These are phyloP conservation scores for Drosera spatulata DNA, from an alignment of 179 eudicot genomes.

Conservation along the genomic window DNA sequence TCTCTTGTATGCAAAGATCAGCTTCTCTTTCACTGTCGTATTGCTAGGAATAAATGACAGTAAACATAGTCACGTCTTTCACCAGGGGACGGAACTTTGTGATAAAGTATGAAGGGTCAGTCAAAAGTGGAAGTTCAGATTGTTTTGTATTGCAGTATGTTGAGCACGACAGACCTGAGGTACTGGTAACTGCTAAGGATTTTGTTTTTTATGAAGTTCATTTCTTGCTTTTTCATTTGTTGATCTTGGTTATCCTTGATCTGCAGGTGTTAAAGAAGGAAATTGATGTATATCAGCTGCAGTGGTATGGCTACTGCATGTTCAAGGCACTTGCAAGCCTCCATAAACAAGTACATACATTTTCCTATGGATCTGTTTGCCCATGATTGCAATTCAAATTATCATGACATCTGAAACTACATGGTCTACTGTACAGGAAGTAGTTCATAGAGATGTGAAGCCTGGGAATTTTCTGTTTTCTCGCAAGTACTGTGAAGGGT, in stretches of 20 bases:
- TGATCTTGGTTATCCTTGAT: conserved; percentile 4
- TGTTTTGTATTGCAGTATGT: conserved; percentile 93
- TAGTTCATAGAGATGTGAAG: conserved; percentile 93
- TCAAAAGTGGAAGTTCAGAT: conserved; percentile 51
- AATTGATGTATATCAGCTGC: conserved; percentile 53
- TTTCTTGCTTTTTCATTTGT: not conserved
- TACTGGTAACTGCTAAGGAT: conserved; percentile 9
- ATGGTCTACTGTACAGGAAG: conserved; percentile 36
- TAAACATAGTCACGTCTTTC: conserved; percentile 1
- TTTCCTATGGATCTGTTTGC: not conserved
- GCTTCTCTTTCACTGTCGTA: not conserved
- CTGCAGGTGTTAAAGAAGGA: conserved; percentile 67
- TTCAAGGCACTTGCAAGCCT: conserved; percentile 84
- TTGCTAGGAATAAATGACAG: not conserved
- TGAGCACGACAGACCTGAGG: conserved; percentile 95
- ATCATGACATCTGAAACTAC: not conserved
- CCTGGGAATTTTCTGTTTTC: conserved; percentile 96
- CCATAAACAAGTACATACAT: conserved; percentile 67
- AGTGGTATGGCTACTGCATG: conserved; percentile 92
- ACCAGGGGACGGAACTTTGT: conserved; percentile 81
- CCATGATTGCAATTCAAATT: not conserved
- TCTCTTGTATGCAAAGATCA: conserved; percentile 1
- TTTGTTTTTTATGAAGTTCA: not conserved
- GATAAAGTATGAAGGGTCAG: conserved; percentile 74
- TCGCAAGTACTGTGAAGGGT: conserved; percentile 55